phyloP scores from a whole-genome alignment of 1,139 yeast species.

The Zygosaccharomyces pseudobailii region DNA sequence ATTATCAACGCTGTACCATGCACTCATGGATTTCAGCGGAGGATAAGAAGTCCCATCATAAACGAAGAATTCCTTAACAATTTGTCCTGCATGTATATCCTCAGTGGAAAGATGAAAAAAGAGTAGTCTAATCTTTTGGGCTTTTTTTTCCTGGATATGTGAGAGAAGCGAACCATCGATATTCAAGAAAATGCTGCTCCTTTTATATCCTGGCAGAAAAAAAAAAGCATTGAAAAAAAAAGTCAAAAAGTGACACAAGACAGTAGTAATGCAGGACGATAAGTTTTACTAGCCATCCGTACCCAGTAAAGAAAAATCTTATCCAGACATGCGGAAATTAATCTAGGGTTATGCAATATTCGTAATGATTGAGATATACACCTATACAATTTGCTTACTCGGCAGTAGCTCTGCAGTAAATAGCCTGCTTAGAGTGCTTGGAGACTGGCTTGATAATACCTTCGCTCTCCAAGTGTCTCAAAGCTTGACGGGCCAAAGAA shows the following conservation, averaged over 20 bases:
- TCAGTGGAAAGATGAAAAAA: conserved; percentile 29
- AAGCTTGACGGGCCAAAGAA: conserved; percentile 97
- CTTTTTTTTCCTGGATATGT: background rate
- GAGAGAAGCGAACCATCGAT: too few species aligned
- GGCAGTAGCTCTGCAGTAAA: conserved; percentile 81
- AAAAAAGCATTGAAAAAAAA: background rate
- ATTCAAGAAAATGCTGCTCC: background rate
- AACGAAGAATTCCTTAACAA: conserved; percentile 39
- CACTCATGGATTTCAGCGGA: conserved; percentile 24
- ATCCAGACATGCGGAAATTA: too few species aligned
- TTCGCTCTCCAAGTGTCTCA: conserved; percentile 89
- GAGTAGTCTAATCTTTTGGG: conserved; percentile 6
- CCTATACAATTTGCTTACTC: conserved; percentile 37
- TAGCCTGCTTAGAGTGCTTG: conserved; percentile 94
- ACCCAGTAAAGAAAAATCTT: background rate
- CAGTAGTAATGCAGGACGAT: background rate
- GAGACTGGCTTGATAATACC: conserved; percentile 94
- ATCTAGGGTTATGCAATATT: conserved; percentile 2
- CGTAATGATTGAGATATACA: conserved; percentile 6
- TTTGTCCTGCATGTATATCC: conserved; percentile 38
- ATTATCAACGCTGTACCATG: conserved; percentile 27
- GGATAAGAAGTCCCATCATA: conserved; percentile 25
- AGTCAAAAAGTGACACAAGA: background rate
- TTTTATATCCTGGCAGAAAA: background rate
- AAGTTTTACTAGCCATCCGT: background rate